These are phyloP conservation scores for Wallacemonas collosoma DNA, from an alignment of 208 protist genomes.

Conservation along the genomic window DNA sequence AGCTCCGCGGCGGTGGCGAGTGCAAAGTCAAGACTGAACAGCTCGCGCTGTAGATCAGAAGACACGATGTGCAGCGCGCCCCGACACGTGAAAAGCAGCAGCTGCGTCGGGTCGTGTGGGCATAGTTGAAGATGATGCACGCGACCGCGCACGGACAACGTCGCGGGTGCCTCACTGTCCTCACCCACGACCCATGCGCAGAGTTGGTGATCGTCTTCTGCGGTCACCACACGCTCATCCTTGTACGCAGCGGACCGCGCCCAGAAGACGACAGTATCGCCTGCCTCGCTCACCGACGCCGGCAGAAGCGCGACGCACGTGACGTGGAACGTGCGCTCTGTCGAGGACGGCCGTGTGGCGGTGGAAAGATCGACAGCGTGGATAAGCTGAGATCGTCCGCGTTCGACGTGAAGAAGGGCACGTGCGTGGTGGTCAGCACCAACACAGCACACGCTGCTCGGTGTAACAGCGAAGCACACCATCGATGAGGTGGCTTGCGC, in stretches of 20 bases:
- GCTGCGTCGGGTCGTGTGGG: slow-evolving; percentile 11
- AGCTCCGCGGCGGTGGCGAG: slow-evolving; percentile 6
- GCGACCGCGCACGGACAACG: slow-evolving; percentile 8
- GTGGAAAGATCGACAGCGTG: neutral
- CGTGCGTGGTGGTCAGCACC: slow-evolving; percentile 9
- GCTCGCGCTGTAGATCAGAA: slow-evolving; percentile 4
- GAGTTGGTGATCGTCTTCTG: slow-evolving; percentile 1
- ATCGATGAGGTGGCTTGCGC: neutral
- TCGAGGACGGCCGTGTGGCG: neutral
- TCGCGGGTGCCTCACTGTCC: neutral
- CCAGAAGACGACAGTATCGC: slow-evolving; percentile 24
- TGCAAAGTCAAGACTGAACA: slow-evolving; percentile 7
- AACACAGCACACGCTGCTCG: slow-evolving; percentile 18
- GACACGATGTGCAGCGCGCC: slow-evolving; percentile 14
- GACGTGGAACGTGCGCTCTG: neutral
- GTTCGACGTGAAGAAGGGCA: slow-evolving; percentile 22
- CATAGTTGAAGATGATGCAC: slow-evolving; percentile 11
- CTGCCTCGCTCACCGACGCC: slow-evolving; percentile 20
- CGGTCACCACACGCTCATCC: neutral
- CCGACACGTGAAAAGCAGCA: neutral
- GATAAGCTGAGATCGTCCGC: slow-evolving; percentile 10
- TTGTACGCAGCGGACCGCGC: neutral
- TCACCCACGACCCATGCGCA: neutral
- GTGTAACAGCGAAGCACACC: slow-evolving; percentile 14
- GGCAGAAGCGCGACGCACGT: slow-evolving; percentile 28